Conservation (phyloP, 2,329 filamentous ascomycete species). For the Alternaria postmessia region DNA sequence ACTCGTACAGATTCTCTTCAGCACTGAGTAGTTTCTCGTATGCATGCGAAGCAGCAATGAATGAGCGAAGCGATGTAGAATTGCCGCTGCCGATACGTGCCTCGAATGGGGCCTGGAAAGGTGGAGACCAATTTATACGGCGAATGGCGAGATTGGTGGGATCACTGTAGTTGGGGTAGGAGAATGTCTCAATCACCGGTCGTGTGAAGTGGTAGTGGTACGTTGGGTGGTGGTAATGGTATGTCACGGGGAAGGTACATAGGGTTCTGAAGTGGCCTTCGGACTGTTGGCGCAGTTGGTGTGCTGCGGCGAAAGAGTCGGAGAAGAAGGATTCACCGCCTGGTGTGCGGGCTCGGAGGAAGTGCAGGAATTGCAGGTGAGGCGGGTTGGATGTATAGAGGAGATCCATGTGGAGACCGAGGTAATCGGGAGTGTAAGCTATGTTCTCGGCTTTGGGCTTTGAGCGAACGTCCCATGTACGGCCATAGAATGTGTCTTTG, state of each 20-base stretch:
- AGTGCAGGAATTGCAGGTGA: constrained; percentile 87
- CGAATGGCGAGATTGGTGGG: constrained; percentile 46
- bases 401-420: constrained; percentile 93
- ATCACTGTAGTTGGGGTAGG: constrained; percentile 36
- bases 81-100: constrained; percentile 43
- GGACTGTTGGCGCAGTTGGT: constrained; percentile 43
- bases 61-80: constrained; percentile 38
- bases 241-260: constrained; percentile 59
- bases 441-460: constrained; percentile 88
- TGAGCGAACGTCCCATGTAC: constrained; percentile 87
- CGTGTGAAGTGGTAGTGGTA: constrained; percentile 68
- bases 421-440: constrained; percentile 80
- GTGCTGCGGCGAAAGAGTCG: constrained; percentile 72
- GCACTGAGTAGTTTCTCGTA: constrained; percentile 70
- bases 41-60: constrained; percentile 54
- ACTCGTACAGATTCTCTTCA: constrained; percentile 68
- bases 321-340: constrained; percentile 89
- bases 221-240: constrained; percentile 71
- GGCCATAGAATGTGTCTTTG: constrained; percentile 89
- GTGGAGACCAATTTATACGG: constrained; percentile 75
- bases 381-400: constrained; percentile 84
- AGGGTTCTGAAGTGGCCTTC: constrained; percentile 53
- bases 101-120: constrained; percentile 72
- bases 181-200: constrained; percentile 61
- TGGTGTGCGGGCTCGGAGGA: constrained; percentile 77